These are phyloP conservation scores for Selaginella tamariscina DNA, from an alignment of 75 land plant genomes.

Conservation along the genomic window DNA sequence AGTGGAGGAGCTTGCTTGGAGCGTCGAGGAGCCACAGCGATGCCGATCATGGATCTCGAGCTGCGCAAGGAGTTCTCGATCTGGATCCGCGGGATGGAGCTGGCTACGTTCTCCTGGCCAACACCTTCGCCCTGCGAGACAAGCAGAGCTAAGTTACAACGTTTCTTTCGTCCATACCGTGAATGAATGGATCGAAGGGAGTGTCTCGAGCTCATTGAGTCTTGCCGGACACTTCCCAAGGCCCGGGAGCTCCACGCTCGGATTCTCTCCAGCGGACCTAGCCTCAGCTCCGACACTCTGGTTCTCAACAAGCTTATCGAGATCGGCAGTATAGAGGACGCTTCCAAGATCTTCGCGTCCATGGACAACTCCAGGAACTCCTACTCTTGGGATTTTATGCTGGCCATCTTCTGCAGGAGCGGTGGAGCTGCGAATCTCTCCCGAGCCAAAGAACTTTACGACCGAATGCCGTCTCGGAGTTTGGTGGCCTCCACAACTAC, in stretches of 20 bases:
- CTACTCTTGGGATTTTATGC: slow-evolving; percentile 1
- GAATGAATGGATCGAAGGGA: slow-evolving; percentile 1
- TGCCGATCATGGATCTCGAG: slow-evolving; percentile 1
- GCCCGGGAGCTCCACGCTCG: slow-evolving; percentile 4
- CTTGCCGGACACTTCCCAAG: slow-evolving; percentile 2
- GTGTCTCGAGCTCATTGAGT: slow-evolving; percentile 3
- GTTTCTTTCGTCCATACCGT: slow-evolving; percentile 1
- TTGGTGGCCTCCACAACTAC: slow-evolving; percentile 1
- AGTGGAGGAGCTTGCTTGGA: slow-evolving; percentile 27
- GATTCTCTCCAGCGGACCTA: not conserved
- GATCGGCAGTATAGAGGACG: slow-evolving; percentile 1
- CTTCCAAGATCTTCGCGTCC: slow-evolving; percentile 3
- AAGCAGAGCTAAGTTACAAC: not conserved
- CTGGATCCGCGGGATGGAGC: slow-evolving; percentile 4
- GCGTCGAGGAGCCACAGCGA: slow-evolving; percentile 17
- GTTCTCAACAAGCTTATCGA: slow-evolving; percentile 1
- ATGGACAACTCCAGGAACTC: slow-evolving; percentile 3
- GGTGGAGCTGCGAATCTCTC: slow-evolving; percentile 1
- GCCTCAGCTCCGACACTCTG: slow-evolving; percentile 1
- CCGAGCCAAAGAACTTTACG: slow-evolving; percentile 1
- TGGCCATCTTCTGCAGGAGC: slow-evolving; percentile 4
- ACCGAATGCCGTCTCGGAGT: slow-evolving; percentile 1
- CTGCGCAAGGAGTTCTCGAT: slow-evolving; percentile 3
- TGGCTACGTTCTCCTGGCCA: slow-evolving; percentile 2
- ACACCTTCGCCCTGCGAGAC: slow-evolving; percentile 2